These are phyloP conservation scores for Collybia sordida DNA, from an alignment of 768 basidiomycete species.

Conservation along the genomic window DNA sequence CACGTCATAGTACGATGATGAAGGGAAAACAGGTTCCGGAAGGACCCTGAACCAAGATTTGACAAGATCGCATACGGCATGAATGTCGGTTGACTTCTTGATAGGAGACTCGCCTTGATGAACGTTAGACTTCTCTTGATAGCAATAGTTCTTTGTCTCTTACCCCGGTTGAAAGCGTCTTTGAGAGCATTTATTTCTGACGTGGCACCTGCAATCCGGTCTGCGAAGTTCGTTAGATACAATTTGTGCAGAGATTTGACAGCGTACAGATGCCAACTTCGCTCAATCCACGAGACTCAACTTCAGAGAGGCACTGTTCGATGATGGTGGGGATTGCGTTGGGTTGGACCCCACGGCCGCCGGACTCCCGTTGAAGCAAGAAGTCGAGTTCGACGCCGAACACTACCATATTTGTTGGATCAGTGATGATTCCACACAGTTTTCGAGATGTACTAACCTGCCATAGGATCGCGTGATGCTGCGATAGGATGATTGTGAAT, in stretches of 20 bases:
- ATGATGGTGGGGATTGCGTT: constrained; percentile 69
- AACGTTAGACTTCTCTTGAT: background rate
- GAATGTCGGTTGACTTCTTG: constrained; percentile 63
- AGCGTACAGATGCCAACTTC: constrained; percentile 84
- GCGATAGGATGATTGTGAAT: constrained; percentile 60
- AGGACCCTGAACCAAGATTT: constrained; percentile 86
- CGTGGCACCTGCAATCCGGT: constrained; percentile 80
- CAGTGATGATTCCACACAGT: background rate
- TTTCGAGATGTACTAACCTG: constrained; percentile 47
- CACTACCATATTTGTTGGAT: constrained; percentile 33
- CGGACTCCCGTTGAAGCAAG: constrained; percentile 64
- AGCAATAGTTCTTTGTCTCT: background rate
- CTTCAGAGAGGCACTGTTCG: constrained; percentile 62
- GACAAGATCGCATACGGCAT: constrained; percentile 80
- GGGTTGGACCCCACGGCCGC: constrained; percentile 43
- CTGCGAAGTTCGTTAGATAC: constrained; percentile 30
- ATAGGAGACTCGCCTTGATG: constrained; percentile 60
- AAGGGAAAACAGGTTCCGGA: constrained; percentile 78
- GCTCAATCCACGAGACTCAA: constrained; percentile 72
- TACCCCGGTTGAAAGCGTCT: constrained; percentile 75
- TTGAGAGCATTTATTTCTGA: constrained; percentile 68
- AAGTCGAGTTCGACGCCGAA: constrained; percentile 78
- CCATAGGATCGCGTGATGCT: constrained; percentile 68
- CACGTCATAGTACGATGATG: constrained; percentile 62
- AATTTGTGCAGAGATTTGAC: background rate